Base-by-base conservation (phyloP, 768 basidiomycete genomes). In the Suillus plorans region DNA sequence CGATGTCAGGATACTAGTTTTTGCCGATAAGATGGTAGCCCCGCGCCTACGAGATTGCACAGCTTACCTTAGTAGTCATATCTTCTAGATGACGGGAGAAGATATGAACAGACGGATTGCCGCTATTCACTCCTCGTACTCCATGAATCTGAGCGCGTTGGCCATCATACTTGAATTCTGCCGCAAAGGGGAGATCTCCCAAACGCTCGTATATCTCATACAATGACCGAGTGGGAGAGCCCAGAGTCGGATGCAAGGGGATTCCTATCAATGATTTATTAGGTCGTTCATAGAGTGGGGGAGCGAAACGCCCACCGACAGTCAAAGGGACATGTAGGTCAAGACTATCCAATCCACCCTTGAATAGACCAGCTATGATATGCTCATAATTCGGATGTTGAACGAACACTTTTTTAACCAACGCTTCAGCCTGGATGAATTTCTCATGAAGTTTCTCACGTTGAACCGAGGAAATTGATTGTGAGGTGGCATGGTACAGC, bases 81-180 rank as follows among this genome's bases (percentile, higher is more conserved):
- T 95, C 89, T 77, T 96, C 94, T 39, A 97, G 80, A 80, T 95
- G 93, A 62, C 94, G 87, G 65, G 91, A 93, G 79, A 97, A 97
- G 58, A 96, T 81, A 61, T 86, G 85, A 49, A 93, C 83, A 12
- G 68, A 70, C 37, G 71, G 61, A 13, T 72, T 69, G 4, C 74
- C 69, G 16, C 71, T 71, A 66, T 67, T 74, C 50, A 61, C 71
- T 22, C 57, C 63, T 68, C 62, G 67, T 64, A 14, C 82, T 28
- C 58, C 89, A 72, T 92, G 91, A n/a, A 92, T 88, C 75, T 93
- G 92, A 22, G 89, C 92, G 58, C 90, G 84, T 71, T 93, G 91
- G 22, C 90, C 95, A 69, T 97, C 95, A 70, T 95, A 92, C 76
- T 97, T 97, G 73, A 91, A 92, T 78, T 97, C 95, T 39, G 93